Base-by-base conservation (phyloP, 2,329 filamentous ascomycete genomes). In the Sarocladium strictum region DNA sequence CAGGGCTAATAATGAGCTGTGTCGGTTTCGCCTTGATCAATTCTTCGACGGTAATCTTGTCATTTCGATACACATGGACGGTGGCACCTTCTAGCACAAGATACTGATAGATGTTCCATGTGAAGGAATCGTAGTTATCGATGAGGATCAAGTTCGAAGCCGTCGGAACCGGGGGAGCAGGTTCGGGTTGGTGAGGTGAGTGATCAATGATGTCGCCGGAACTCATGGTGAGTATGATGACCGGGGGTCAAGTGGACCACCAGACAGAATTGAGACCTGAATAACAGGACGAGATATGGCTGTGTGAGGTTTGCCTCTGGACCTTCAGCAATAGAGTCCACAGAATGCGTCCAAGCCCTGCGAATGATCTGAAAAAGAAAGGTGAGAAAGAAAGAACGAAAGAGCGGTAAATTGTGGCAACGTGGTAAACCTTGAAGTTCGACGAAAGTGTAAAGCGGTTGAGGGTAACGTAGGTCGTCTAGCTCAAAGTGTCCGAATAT, bases 101-200 rank as follows among this genome's bases (percentile, higher is more conserved):
- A 66, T 99, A 99, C 71, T 99, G 95, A 71, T 97, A 99, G 56
- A 99, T 90, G 67, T 99, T 99, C 90, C 92, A 99, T 56, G 93
- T 97, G 71, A 99, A 99, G 3, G 94, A 97, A 72, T 99, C 94
- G 72, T 97, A 99, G 73, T 99, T 99, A 78, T 99, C 94, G 65
- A 99, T 97, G 59, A 99, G 80, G 59, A 99, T 82, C 56, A 99
- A 80, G 71, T 97, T 97, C 55, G 87, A 89, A 24, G 94, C 94
- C 52, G 85, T 91, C 23, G 86, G 70, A 53, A 97, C 77, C 33
- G 85, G 84, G 53, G 85, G 76, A 27, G 86, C 85, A 53, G 87
- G 86, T 59, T 87, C 81, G 57, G 90, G 89, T 70, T 96, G 86
- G 67, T 87, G 86, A 64, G 92, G 91, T 57, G 93, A 97, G 71